Evolutionary conservation across 306 rosid genomes (phyloP), one percentile per base, ranked within the genome.

Genomic region (Medicago lupulina): DNA sequence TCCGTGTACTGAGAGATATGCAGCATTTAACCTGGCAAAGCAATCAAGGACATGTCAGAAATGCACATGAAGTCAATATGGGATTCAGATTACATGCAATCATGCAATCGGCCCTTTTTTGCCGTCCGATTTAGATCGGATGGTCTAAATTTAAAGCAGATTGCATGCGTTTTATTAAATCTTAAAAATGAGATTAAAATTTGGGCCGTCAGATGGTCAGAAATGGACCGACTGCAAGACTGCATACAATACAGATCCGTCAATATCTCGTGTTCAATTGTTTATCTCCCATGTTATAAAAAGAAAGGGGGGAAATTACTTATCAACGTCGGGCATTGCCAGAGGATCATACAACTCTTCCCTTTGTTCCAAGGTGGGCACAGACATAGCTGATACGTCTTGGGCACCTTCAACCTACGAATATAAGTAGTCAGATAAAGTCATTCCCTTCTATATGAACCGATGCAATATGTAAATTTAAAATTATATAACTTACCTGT

Each of bases 321-420:
- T 85, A 12, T 93, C 97, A 73, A 79, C 83, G 43, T 94, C 97
- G 34, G 97, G 98, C 68, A 92, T 71, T 41, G 85, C 91, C 72
- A 92, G 69, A 44, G 96, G 90, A 77, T 92, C 97, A 77, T 92
- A 90, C 73, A 83, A 83, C 79, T 95, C 97, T 76, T 95, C 97
- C 71, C 69, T 79, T 73, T 54, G 83, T 18, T 79, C 83, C 70
- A 73, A 17, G 53, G 86, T 49, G 21, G 92, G 97, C 62, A 70
- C 70, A 39, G 89, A 81, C 82, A 86, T 67, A 63, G 93, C 79
- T 14, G 96, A 80, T 70, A 80, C 64, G 67, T 95, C 97, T 85
- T 90, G 99, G 73, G 79, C 89, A 66, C 96, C 97, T 63, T 92
- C 97, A 70, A 89, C 92, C 99, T 95, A 43, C 18, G 64, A 53